Conservation (phyloP, 116 monocot genomes). For the Phalaenopsis hybrid region DNA sequence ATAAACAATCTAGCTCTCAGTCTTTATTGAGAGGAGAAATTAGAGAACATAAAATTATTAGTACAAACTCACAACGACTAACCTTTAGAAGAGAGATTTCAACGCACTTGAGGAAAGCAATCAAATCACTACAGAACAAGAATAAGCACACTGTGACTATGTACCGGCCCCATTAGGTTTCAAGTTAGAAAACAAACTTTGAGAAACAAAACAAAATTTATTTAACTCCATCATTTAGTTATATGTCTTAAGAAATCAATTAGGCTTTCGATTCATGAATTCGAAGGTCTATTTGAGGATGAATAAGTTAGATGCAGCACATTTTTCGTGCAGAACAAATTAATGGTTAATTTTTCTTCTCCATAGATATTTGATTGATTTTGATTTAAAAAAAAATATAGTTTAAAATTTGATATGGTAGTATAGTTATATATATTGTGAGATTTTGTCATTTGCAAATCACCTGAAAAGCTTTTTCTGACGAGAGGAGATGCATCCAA, state of each 20-base stretch:
- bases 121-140: too few species aligned
- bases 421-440: neutral
- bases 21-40: conserved; percentile 17
- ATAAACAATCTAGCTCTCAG: too few species aligned
- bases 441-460: conserved; percentile 5
- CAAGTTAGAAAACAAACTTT: too few species aligned
- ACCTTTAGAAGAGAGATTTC: too few species aligned
- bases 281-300: conserved; percentile 55
- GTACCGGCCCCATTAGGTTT: too few species aligned
- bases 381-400: neutral
- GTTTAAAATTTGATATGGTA: neutral
- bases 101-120: too few species aligned
- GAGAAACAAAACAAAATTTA: too few species aligned
- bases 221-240: too few species aligned
- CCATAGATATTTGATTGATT: neutral
- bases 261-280: conserved; percentile 51
- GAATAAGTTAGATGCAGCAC: conserved; percentile 3
- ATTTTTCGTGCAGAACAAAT: neutral
- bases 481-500: conserved; percentile 44
- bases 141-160: too few species aligned
- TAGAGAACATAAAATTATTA: neutral
- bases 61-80: neutral
- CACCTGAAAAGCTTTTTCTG: conserved; percentile 76
- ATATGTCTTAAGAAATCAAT: too few species aligned
- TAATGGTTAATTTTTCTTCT: too few species aligned